A percentile compares a stretch with the other conserved stretches of the same genome.
These are phyloP conservation scores for Dioscorea zingiberensis DNA, from an alignment of 106 monocot genomes.

Conservation along the genomic window DNA sequence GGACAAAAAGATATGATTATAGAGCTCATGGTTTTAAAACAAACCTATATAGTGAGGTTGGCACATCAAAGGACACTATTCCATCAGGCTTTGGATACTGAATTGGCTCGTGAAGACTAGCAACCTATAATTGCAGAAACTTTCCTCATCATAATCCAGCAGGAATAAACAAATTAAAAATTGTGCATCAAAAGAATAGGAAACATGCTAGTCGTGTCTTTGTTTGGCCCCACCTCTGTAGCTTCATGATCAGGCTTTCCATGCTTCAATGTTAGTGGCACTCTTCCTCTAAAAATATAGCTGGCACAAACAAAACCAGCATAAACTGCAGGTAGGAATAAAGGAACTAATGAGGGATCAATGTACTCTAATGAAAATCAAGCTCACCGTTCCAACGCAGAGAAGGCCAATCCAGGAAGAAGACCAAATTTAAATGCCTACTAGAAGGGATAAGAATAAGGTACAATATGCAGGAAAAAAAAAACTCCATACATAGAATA, in stretches of 20 bases:
- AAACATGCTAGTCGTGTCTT: neutral
- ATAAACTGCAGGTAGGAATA: conserved; percentile 6
- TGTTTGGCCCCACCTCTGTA: conserved; percentile 55
- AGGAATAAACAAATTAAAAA: neutral
- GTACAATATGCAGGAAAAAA: neutral
- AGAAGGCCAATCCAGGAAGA: conserved; percentile 80
- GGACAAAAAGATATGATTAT: too few relatives aligned
- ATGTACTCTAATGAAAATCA: neutral
- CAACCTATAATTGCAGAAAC: conserved; percentile 28
- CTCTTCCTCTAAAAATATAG: conserved; percentile 55
- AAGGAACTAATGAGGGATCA: neutral
- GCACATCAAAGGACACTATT: conserved; percentile 86
- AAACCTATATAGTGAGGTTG: conserved; percentile 93
- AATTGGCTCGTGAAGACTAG: conserved; percentile 57
- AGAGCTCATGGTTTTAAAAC: too few relatives aligned
- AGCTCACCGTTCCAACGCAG: conserved; percentile 84
- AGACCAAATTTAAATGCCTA: conserved; percentile 95
- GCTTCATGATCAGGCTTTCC: conserved; percentile 95
- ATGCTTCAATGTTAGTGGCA: conserved; percentile 83
- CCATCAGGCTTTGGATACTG: conserved; percentile 90
- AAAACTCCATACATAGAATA: neutral
- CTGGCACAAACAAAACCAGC: conserved; percentile 19
- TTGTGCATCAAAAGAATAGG: neutral
- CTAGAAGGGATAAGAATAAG: conserved; percentile 10
- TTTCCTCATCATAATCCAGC: neutral